Evolutionary conservation across 495 filamentous ascomycete species (phyloP).

Genomic region (Clohesyomyces aquaticus): DNA sequence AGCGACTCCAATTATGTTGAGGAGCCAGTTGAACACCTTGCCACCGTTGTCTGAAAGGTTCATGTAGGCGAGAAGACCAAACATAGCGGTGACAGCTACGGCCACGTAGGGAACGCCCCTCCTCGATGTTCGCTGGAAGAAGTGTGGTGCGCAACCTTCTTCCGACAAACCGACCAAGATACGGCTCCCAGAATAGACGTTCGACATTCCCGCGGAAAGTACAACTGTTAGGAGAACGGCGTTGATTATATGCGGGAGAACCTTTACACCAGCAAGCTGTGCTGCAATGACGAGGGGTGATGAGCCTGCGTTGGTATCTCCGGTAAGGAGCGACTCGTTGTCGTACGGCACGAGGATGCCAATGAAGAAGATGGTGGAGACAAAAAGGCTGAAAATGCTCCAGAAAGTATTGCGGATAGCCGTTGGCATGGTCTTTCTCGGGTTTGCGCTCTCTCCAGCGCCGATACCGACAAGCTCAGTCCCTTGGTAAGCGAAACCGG

Average conservation of each 20-base stretch:
- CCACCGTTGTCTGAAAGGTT: slow-evolving; percentile 55
- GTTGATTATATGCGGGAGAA: slow-evolving; percentile 38
- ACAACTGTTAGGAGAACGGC: slow-evolving; percentile 37
- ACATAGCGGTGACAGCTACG: slow-evolving; percentile 46
- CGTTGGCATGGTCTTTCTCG: slow-evolving; percentile 38
- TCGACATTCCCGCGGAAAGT: slow-evolving; percentile 54
- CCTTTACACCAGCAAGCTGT: slow-evolving; percentile 36
- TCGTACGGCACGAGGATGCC: slow-evolving; percentile 43
- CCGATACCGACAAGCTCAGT: slow-evolving; percentile 40
- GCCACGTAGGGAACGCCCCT: slow-evolving; percentile 52
- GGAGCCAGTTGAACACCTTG: slow-evolving; percentile 62
- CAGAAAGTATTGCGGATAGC: slow-evolving; percentile 40
- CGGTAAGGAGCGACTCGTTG: slow-evolving; percentile 36
- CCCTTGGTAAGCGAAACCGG: slow-evolving; percentile 41
- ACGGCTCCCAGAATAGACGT: slow-evolving; percentile 65
- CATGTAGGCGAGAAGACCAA: slow-evolving; percentile 46
- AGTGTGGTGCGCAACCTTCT: slow-evolving; percentile 62
- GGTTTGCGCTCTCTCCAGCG: slow-evolving; percentile 39
- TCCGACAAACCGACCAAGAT: slow-evolving; percentile 66
- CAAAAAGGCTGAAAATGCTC: slow-evolving; percentile 34
- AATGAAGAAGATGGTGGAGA: slow-evolving; percentile 40
- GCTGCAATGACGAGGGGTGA: slow-evolving; percentile 41
- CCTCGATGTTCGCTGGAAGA: slow-evolving; percentile 37
- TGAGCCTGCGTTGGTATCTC: slow-evolving; percentile 35
- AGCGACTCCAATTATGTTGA: slow-evolving; percentile 67